Evolutionary conservation across 163 green algal species (phyloP).

Genomic region (Trebouxiophyceae sp.): DNA sequence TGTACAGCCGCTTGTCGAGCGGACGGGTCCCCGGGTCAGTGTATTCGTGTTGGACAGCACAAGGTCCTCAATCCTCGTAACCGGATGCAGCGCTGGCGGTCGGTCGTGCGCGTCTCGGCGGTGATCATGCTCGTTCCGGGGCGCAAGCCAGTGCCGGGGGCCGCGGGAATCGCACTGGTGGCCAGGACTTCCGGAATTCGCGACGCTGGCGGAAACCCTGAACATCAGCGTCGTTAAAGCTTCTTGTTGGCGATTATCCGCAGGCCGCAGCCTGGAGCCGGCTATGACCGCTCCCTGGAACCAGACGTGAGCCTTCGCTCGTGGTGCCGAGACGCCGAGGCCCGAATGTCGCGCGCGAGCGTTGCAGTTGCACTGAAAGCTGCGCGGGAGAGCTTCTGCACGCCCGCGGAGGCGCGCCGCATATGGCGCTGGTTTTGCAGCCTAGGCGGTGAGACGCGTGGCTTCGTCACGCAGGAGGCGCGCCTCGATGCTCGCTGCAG

Average conservation of each 20-base stretch:
- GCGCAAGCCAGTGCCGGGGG: neutral
- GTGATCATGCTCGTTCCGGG: neutral
- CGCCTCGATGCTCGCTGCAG: neutral
- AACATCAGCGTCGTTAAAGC: no score
- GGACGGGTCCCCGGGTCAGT: no score
- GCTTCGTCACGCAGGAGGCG: neutral
- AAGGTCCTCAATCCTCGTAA: no score
- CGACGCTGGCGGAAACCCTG: no score
- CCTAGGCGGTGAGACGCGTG: neutral
- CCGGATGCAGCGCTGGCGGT: neutral
- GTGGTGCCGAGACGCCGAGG: neutral
- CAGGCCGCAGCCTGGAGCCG: no score
- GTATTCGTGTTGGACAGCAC: no score
- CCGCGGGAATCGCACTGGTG: no score
- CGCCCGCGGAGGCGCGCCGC: no score
- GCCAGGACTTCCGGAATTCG: no score
- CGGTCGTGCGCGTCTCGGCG: neutral
- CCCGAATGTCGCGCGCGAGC: neutral
- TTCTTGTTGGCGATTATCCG: no score
- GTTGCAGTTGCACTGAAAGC: neutral
- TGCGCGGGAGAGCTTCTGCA: neutral
- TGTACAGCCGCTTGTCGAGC: neutral
- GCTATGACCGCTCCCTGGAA: no score
- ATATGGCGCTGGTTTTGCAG: neutral
- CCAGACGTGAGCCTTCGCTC: no score